These are phyloP conservation scores for Microdochium bolleyi DNA, from an alignment of 2,329 filamentous ascomycete genomes.

Conservation along the genomic window DNA sequence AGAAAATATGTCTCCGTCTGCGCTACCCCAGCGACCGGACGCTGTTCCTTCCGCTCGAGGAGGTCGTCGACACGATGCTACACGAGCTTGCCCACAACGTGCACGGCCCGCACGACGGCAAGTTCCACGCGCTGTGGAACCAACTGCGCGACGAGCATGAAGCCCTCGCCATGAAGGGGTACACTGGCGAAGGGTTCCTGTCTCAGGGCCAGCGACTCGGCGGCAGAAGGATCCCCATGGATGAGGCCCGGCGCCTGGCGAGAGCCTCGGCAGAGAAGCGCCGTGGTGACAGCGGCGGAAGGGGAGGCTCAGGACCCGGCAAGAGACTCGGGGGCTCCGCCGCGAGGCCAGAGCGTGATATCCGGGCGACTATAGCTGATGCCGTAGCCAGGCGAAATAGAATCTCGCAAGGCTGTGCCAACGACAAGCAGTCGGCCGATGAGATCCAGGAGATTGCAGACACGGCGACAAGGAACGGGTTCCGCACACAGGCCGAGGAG, in stretches of 20 bases:
- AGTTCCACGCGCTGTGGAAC: conserved; percentile 84
- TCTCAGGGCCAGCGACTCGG: conserved; percentile 68
- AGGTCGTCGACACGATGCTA: conserved; percentile 83
- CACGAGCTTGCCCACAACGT: conserved; percentile 90
- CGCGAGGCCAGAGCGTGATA: conserved; percentile 50
- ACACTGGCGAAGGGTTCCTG: conserved; percentile 84
- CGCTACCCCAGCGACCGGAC: conserved; percentile 66
- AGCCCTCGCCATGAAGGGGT: conserved; percentile 69
- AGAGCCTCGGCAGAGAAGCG: conserved; percentile 68
- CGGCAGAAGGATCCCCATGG: conserved; percentile 53
- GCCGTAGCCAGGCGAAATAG: conserved; percentile 63
- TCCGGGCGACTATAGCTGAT: conserved; percentile 63
- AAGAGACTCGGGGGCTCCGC: conserved; percentile 61
- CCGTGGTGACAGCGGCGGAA: conserved; percentile 32
- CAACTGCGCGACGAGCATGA: conserved; percentile 82
- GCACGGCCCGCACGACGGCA: conserved; percentile 71
- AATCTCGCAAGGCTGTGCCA: conserved; percentile 64
- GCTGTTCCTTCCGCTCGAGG: conserved; percentile 73
- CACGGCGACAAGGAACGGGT: conserved; percentile 60
- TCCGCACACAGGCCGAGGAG: conserved; percentile 77
- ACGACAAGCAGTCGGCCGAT: conserved; percentile 56
- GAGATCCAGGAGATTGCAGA: conserved; percentile 59
- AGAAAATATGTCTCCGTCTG: conserved; percentile 75
- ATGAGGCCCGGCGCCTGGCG: conserved; percentile 69
- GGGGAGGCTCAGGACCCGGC: conserved; percentile 53